A percentile compares a stretch with the other conserved stretches of the same genome.
Evolutionary conservation across 108 stramenopile species (phyloP).

Genomic region (Parietichytrium sp.): DNA sequence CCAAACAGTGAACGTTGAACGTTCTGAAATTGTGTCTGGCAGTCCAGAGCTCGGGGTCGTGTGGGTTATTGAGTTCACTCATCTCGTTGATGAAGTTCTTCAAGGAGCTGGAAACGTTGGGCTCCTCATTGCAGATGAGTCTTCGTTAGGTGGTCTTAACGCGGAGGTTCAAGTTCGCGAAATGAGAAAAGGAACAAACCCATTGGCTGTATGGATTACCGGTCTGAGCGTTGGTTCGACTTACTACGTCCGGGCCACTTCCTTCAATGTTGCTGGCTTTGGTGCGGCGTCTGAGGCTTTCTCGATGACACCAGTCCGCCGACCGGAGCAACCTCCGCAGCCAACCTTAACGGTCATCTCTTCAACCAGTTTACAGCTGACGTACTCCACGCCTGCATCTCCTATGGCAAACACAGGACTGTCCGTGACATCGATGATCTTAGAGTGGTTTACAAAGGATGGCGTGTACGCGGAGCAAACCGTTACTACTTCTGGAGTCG

Average conservation of each 20-base stretch:
- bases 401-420: neutral
- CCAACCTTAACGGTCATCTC: slow-evolving; percentile 45
- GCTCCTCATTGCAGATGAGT: slow-evolving; percentile 51
- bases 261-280: slow-evolving; percentile 72
- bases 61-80: slow-evolving; percentile 75
- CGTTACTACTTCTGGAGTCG: slow-evolving; percentile 67
- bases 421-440: neutral
- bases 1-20: slow-evolving; percentile 69
- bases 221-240: slow-evolving; percentile 58
- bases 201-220: slow-evolving; percentile 55
- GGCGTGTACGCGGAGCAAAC: slow-evolving; percentile 69
- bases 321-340: slow-evolving; percentile 52
- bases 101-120: slow-evolving; percentile 75
- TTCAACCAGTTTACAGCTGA: slow-evolving; percentile 57
- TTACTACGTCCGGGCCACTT: slow-evolving; percentile 72
- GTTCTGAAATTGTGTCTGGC: slow-evolving; percentile 40
- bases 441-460: slow-evolving; percentile 59
- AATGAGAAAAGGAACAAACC: slow-evolving; percentile 62
- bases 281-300: slow-evolving; percentile 58
- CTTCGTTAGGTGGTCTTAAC: slow-evolving; percentile 42
- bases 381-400: slow-evolving; percentile 54
- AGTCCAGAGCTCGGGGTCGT: slow-evolving; percentile 6
- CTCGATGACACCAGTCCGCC: slow-evolving; percentile 56
- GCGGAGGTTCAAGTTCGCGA: slow-evolving; percentile 49
- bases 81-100: slow-evolving; percentile 65